Conservation (phyloP, 768 basidiomycete species). For the Kwoniella europaea region DNA sequence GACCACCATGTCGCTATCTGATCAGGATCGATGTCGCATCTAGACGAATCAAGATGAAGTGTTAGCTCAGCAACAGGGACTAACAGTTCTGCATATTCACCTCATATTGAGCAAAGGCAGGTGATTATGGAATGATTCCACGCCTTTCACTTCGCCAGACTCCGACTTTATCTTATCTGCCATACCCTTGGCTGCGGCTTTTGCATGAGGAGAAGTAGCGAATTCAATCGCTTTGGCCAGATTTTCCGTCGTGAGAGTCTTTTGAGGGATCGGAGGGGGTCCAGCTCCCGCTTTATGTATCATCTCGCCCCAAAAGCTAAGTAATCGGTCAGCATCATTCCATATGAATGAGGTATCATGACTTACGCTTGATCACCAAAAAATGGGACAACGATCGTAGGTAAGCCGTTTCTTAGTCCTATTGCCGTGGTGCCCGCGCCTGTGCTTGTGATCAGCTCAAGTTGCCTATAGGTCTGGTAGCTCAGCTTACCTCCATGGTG, state of each 20-base stretch:
- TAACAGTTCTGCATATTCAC: slow-evolving; percentile 32
- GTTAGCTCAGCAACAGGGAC: slow-evolving; percentile 2
- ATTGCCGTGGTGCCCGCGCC: slow-evolving; percentile 71
- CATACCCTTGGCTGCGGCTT: slow-evolving; percentile 63
- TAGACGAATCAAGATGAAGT: slow-evolving; percentile 13
- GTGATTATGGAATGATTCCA: slow-evolving; percentile 67
- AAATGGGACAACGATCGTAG: slow-evolving; percentile 70
- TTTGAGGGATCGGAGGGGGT: slow-evolving; percentile 67
- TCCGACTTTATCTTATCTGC: slow-evolving; percentile 65
- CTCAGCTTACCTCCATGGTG: slow-evolving; percentile 64
- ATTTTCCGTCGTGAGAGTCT: slow-evolving; percentile 62
- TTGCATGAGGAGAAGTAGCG: slow-evolving; percentile 62
- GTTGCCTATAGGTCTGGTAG: neutral
- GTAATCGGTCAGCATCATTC: neutral
- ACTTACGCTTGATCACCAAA: slow-evolving; percentile 67
- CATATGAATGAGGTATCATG: neutral
- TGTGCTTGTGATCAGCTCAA: slow-evolving; percentile 14
- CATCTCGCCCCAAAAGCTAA: slow-evolving; percentile 64
- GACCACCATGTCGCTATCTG: slow-evolving; percentile 68
- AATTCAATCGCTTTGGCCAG: slow-evolving; percentile 66
- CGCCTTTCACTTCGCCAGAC: slow-evolving; percentile 52
- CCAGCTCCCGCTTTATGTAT: slow-evolving; percentile 69
- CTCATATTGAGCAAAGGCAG: slow-evolving; percentile 69
- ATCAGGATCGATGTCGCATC: slow-evolving; percentile 66
- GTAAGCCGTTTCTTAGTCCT: slow-evolving; percentile 66